Conservation (phyloP, 495 filamentous ascomycete genomes). For the Talaromyces trachyspermus region DNA sequence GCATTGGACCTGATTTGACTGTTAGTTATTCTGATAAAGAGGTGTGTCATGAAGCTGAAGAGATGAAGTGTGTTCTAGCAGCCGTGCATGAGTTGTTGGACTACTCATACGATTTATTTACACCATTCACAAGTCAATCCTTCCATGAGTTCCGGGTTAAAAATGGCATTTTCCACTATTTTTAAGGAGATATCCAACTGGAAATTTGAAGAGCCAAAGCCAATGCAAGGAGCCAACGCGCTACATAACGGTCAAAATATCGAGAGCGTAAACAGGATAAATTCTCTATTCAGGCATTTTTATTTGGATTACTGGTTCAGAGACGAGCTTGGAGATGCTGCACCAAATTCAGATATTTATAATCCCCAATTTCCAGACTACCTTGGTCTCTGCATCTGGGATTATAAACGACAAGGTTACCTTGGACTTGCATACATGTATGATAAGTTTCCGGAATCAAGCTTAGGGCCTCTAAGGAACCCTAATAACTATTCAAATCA, state of each 20-base stretch:
- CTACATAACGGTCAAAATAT: neutral
- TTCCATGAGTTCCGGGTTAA: neutral
- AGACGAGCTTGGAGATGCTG: neutral
- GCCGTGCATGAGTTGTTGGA: neutral
- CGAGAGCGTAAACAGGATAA: neutral
- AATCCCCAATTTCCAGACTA: neutral
- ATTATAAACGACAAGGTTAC: slow-evolving; percentile 2
- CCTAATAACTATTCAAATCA: neutral
- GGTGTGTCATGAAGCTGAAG: neutral
- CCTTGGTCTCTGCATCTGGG: slow-evolving; percentile 5
- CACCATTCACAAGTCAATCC: neutral
- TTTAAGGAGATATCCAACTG: neutral
- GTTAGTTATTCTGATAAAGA: neutral
- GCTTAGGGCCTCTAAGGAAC: neutral
- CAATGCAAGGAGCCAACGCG: neutral
- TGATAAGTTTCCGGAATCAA: neutral
- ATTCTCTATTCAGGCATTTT: neutral
- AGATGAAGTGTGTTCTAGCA: neutral
- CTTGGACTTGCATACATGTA: slow-evolving; percentile 1
- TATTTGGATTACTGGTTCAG: neutral
- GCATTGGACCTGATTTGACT: neutral
- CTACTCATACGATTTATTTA: neutral
- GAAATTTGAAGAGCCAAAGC: slow-evolving; percentile 1
- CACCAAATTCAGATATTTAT: neutral
- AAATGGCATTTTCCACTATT: neutral